These are phyloP conservation scores for Ascobolus immersus DNA, from an alignment of 495 filamentous ascomycete species.

Conservation along the genomic window DNA sequence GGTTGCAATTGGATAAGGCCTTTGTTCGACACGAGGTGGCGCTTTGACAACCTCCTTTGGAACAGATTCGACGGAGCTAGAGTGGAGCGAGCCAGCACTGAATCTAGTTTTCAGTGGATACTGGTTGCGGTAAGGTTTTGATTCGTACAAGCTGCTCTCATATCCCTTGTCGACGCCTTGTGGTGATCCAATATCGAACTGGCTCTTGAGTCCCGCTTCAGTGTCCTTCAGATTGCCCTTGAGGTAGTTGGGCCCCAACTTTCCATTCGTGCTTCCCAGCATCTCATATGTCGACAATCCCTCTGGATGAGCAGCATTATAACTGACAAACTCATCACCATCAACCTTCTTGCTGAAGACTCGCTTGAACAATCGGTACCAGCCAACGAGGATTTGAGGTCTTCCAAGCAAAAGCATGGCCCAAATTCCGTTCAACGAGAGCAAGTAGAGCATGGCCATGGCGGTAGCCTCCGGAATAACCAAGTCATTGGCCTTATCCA, in stretches of 20 bases:
- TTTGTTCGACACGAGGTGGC: too few species aligned
- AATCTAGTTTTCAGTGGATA: too few species aligned
- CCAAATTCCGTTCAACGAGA: slow-evolving; percentile 73
- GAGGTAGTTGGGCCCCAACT: slow-evolving; percentile 1
- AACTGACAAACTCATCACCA: slow-evolving; percentile 54
- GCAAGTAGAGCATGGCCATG: slow-evolving; percentile 52
- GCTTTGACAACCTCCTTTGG: too few species aligned
- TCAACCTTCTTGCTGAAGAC: slow-evolving; percentile 21
- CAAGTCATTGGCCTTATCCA: slow-evolving; percentile 27
- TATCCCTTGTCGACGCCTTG: too few species aligned
- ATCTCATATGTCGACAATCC: slow-evolving; percentile 59
- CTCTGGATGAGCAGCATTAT: slow-evolving; percentile 41
- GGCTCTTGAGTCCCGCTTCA: too few species aligned
- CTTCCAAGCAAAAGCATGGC: slow-evolving; percentile 56
- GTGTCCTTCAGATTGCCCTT: too few species aligned
- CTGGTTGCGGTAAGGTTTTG: too few species aligned
- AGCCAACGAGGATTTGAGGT: slow-evolving; percentile 57
- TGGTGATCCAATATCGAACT: too few species aligned
- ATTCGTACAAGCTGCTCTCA: too few species aligned
- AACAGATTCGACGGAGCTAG: too few species aligned
- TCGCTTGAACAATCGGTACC: slow-evolving; percentile 38
- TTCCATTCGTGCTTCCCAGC: slow-evolving; percentile 21
- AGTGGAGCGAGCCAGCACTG: too few species aligned
- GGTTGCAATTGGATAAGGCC: too few species aligned
- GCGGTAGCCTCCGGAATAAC: slow-evolving; percentile 52